phyloP scores from a whole-genome alignment of 2,329 filamentous ascomycete genomes.

The Tolypocladium endophyticum region DNA sequence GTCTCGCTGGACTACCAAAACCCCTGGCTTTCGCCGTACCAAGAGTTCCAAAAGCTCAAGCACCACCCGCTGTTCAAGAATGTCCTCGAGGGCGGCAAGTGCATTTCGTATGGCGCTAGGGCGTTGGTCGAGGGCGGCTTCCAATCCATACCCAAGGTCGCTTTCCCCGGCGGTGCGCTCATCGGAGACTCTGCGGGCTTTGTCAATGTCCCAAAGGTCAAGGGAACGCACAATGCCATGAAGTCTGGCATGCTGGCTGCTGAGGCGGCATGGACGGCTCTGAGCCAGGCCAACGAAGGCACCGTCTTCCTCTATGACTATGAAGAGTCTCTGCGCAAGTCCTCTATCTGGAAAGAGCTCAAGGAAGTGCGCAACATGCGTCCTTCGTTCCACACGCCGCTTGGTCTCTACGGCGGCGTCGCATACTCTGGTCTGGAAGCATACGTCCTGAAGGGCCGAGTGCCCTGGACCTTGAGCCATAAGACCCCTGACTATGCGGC shows the following conservation, averaged over 20 bases:
- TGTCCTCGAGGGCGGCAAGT: constrained; percentile 91
- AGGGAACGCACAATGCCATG: constrained; percentile 97
- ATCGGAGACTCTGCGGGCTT: constrained; percentile 96
- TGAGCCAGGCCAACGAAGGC: constrained; percentile 46
- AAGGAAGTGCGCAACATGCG: constrained; percentile 96
- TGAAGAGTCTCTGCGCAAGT: constrained; percentile 77
- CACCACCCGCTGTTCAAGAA: constrained; percentile 83
- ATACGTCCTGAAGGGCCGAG: constrained; percentile 72
- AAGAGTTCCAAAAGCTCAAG: constrained; percentile 98
- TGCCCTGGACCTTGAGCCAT: constrained; percentile 89
- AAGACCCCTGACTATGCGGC: constrained; percentile 64
- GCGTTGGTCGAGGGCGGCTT: constrained; percentile 91
- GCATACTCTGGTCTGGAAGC: constrained; percentile 90
- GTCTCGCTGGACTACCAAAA: constrained; percentile 93
- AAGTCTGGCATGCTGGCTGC: constrained; percentile 94
- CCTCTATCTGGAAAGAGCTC: constrained; percentile 86
- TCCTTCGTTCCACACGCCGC: constrained; percentile 79
- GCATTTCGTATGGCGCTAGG: constrained; percentile 89
- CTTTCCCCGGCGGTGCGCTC: constrained; percentile 89
- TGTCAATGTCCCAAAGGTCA: constrained; percentile 96
- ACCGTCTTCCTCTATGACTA: constrained; percentile 92
- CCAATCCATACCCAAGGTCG: constrained; percentile 93
- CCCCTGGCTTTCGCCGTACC: constrained; percentile 90
- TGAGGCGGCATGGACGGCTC: constrained; percentile 74
- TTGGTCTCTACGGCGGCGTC: constrained; percentile 83